phyloP scores from a whole-genome alignment of 371 early-diverging fungal genomes.

The Mucor racemosus region DNA sequence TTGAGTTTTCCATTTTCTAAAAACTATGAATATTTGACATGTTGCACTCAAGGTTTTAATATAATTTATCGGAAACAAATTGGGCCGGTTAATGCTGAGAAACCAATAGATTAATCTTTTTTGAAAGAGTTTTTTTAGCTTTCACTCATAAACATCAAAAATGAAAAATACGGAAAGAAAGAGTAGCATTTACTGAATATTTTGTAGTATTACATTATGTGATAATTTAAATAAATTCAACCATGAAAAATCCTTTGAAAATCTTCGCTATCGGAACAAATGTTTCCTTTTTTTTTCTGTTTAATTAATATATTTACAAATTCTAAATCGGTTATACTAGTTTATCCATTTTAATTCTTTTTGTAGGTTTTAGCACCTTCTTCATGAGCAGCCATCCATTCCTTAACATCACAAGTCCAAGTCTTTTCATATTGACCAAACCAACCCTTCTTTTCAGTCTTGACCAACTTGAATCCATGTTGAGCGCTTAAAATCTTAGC shows the following conservation, averaged over 20 bases:
- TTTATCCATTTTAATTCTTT: constrained; percentile 8
- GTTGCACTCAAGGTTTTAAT: background rate
- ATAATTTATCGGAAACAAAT: background rate
- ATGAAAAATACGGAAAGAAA: too few species aligned
- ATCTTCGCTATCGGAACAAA: background rate
- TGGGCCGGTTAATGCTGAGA: too few species aligned
- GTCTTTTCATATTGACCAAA: constrained; percentile 43
- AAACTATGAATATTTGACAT: too few species aligned
- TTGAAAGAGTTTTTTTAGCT: too few species aligned
- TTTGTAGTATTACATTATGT: too few species aligned
- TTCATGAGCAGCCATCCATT: constrained; percentile 25
- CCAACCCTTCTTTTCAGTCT: constrained; percentile 40
- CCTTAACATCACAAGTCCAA: constrained; percentile 31
- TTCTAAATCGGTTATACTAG: background rate
- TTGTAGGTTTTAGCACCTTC: constrained; percentile 23
- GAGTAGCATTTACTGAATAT: too few species aligned
- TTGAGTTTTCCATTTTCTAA: too few species aligned
- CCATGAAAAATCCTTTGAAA: too few species aligned
- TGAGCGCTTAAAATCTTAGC: constrained; percentile 35
- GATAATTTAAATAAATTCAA: too few species aligned
- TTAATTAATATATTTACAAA: background rate
- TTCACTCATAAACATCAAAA: too few species aligned
- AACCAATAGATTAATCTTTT: too few species aligned
- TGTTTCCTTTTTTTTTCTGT: background rate
- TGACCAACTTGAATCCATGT: constrained; percentile 46